Evolutionary conservation across 441 rosid genomes (phyloP).

Genomic region (Erodium texanum): DNA sequence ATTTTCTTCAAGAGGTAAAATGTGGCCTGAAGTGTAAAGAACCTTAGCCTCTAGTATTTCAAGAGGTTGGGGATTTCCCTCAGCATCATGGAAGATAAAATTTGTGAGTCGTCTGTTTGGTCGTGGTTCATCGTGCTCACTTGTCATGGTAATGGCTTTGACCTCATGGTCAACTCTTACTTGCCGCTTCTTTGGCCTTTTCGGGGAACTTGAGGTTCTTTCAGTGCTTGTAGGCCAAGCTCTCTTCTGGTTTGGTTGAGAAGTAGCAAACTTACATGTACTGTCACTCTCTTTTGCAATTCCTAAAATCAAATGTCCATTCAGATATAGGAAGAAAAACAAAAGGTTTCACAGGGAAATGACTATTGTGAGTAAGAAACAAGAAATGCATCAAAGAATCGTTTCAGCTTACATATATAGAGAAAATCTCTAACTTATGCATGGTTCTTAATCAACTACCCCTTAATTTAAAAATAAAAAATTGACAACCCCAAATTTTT

Average conservation of each 20-base stretch:
- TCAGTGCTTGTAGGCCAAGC: constrained; percentile 2
- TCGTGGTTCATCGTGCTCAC: constrained; percentile 28
- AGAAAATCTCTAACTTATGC: no score
- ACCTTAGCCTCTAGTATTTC: constrained; percentile 64
- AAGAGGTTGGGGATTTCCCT: constrained; percentile 40
- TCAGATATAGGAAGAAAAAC: not conserved
- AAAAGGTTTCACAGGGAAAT: not conserved
- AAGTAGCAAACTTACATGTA: not conserved
- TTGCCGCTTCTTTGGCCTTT: constrained; percentile 22
- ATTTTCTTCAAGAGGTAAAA: constrained; percentile 45
- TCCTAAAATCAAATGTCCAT: not conserved
- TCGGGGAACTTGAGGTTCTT: constrained; percentile 1
- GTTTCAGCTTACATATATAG: no score
- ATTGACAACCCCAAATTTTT: no score
- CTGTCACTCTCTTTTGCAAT: not conserved
- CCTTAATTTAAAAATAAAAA: no score
- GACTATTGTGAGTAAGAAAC: not conserved
- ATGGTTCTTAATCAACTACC: no score
- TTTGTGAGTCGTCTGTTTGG: constrained; percentile 59
- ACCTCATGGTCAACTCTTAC: constrained; percentile 18
- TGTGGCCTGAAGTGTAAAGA: constrained; percentile 47
- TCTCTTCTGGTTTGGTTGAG: constrained; percentile 17
- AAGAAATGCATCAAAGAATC: not conserved
- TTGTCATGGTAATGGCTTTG: constrained; percentile 25
- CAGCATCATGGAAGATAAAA: constrained; percentile 42